These are phyloP conservation scores for Picochlorum sp. DNA, from an alignment of 139 green algal genomes.

Conservation along the genomic window DNA sequence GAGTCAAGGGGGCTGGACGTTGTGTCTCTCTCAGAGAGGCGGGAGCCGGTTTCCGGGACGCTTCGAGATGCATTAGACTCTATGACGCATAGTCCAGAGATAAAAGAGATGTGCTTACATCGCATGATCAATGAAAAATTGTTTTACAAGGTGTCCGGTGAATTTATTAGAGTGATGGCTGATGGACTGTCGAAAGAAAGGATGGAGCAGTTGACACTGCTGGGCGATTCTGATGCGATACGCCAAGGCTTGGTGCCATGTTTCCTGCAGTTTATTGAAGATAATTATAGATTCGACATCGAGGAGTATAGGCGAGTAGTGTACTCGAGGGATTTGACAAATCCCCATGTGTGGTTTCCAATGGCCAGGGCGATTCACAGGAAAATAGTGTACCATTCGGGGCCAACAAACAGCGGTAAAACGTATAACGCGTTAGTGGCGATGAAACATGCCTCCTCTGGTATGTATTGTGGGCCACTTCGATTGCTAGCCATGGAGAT, in stretches of 20 bases:
- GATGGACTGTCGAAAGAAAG: no score
- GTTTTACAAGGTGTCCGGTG: no score
- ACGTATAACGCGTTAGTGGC: slow-evolving; percentile 79
- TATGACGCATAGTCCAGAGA: no score
- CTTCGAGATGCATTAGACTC: no score
- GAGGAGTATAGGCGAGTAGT: background rate
- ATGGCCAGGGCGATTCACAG: slow-evolving; percentile 66
- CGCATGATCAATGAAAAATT: no score
- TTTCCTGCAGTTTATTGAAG: background rate
- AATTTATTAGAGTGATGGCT: no score
- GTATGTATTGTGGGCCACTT: slow-evolving; percentile 90
- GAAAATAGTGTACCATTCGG: slow-evolving; percentile 80
- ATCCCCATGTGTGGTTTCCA: slow-evolving; percentile 62
- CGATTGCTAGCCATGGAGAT: slow-evolving; percentile 90
- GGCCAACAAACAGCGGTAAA: slow-evolving; percentile 96
- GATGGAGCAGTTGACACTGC: no score
- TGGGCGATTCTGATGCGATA: background rate
- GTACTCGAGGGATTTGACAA: slow-evolving; percentile 4
- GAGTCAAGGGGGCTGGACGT: no score
- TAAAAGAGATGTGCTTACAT: no score
- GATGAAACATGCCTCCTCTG: slow-evolving; percentile 43
- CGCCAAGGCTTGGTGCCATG: background rate
- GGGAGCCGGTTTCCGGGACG: no score
- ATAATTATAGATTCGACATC: background rate
- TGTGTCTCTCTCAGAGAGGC: no score